Conservation (phyloP, 768 basidiomycete genomes). For the Termitomyces sp. region DNA sequence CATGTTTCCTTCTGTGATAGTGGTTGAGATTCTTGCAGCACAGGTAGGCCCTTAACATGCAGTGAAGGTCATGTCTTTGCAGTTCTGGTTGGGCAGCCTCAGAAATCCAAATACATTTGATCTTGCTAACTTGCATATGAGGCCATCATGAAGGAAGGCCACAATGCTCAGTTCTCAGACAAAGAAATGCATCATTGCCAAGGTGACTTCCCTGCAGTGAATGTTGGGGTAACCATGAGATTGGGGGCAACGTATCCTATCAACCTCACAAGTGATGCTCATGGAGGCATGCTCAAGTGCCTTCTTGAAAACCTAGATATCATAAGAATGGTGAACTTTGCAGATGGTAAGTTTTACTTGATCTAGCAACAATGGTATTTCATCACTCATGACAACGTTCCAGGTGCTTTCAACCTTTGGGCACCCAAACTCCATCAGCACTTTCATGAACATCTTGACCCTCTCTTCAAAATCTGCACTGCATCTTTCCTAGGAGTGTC, state of each 20-base stretch:
- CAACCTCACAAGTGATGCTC: not conserved
- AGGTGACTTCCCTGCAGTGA: conserved; percentile 2
- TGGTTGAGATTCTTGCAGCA: not conserved
- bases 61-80: not conserved
- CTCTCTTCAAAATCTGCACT: not conserved
- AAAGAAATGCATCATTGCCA: too few species aligned
- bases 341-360: not conserved
- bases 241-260: not conserved
- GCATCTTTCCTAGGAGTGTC: not conserved
- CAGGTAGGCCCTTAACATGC: not conserved
- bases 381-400: not conserved
- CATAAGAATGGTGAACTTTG: not conserved
- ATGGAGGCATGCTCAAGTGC: not conserved
- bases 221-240: not conserved
- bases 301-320: not conserved
- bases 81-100: not conserved
- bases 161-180: not conserved
- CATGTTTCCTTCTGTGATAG: not conserved
- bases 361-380: not conserved
- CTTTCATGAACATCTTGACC: not conserved
- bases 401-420: not conserved
- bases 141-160: too few species aligned
- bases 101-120: not conserved
- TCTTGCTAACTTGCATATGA: not conserved
- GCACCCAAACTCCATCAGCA: not conserved